Base-by-base conservation (phyloP, 2,329 filamentous ascomycete genomes). In the Fusarium albosuccineum region DNA sequence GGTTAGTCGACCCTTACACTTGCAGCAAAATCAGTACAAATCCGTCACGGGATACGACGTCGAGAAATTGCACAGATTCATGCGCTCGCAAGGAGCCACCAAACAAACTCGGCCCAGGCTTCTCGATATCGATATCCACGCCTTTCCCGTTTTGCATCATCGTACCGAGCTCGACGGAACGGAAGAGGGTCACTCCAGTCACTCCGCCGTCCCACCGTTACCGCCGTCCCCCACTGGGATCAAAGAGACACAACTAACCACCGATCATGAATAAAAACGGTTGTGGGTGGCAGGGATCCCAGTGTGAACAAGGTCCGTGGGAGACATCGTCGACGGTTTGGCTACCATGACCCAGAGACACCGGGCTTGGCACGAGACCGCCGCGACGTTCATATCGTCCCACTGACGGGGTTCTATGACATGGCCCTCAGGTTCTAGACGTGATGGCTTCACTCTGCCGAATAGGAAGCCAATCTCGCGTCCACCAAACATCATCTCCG, bases 161-260 rank as follows among this genome's bases (percentile, higher is more conserved):
- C 42, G n/a, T 46, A 51, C 60, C 59, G 53, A 53, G 42, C 34
- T 64, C 58, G 39, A 44, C 50, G 30, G 37, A 65, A 53, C 36
- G 64, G 60, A 34, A 46, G 62, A 60, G 54, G 49, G 54, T 41
- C 55, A 55, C 29, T 52, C 57, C 58, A 45, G 54, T 41, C 55
- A 55, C 29, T 52, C 57, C 58, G 60, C 61, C 54, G 60, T 14
- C 17, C 62, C 71, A 73, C 71, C 70, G 71, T 65, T 63, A 54
- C 64, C 70, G 70, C 71, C 71, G 57, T 54, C 50, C 54, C 50
- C 51, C 52, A 52, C 68, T 53, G 45, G 60, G 56, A 57, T 67
- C 34, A 30, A 22, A 62, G 36, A 57, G 57, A 33, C 49, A 61
- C 48, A 46, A 53, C 65, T 59, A 54, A 36, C 55, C 65, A 68